Conservation (phyloP, 2,329 filamentous ascomycete genomes). For the Paecilomyces variotii region DNA sequence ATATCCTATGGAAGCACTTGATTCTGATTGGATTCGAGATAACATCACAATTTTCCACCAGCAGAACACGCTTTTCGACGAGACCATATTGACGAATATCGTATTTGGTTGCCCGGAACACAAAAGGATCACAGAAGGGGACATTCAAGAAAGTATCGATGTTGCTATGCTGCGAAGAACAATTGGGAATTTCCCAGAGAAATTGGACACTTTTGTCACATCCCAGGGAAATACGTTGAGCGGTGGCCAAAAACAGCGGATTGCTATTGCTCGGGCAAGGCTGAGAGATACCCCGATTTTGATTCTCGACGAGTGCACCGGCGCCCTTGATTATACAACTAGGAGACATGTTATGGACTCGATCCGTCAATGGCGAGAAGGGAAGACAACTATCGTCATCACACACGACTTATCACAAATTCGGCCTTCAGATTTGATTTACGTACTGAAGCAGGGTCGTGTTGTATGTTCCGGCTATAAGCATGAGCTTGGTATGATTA, state of each 20-base stretch:
- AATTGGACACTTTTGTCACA: slow-evolving; percentile 65
- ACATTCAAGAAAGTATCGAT: slow-evolving; percentile 56
- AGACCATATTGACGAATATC: slow-evolving; percentile 71
- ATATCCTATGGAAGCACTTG: slow-evolving; percentile 51
- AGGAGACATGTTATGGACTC: slow-evolving; percentile 62
- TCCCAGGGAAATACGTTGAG: slow-evolving; percentile 63
- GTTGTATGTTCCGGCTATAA: slow-evolving; percentile 64
- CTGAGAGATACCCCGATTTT: slow-evolving; percentile 71
- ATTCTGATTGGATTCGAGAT: slow-evolving; percentile 63
- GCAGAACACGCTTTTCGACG: slow-evolving; percentile 70
- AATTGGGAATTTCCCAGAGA: slow-evolving; percentile 58
- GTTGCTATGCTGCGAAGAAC: slow-evolving; percentile 63
- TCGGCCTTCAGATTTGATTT: slow-evolving; percentile 62
- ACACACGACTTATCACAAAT: slow-evolving; percentile 85
- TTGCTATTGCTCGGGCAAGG: slow-evolving; percentile 71
- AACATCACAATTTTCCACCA: slow-evolving; percentile 81
- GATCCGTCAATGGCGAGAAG: slow-evolving; percentile 66
- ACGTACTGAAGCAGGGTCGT: slow-evolving; percentile 63
- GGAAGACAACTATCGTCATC: slow-evolving; percentile 85
- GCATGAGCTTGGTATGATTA: slow-evolving; percentile 5
- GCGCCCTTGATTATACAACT: slow-evolving; percentile 70
- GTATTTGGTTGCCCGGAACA: slow-evolving; percentile 56
- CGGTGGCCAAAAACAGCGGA: slow-evolving; percentile 74
- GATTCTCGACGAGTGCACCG: slow-evolving; percentile 82
- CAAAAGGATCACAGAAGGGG: slow-evolving; percentile 40